Conservation (phyloP, 1,284 basidiomycete species). For the Termitomyces sp. region DNA sequence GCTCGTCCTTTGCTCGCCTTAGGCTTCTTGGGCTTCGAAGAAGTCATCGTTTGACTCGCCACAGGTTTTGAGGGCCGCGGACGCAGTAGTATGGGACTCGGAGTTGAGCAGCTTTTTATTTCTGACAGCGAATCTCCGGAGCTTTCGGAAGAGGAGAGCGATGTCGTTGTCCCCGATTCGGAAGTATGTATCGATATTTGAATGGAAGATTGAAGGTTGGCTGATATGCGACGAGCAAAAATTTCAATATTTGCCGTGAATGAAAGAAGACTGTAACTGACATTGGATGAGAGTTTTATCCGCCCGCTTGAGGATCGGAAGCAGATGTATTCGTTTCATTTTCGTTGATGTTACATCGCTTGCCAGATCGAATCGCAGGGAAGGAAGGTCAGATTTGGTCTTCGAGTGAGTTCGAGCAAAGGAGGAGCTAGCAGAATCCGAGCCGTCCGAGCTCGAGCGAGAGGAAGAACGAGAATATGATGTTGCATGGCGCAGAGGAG, state of each 20-base stretch:
- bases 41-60: slow-evolving; percentile 4
- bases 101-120: slow-evolving; percentile 13
- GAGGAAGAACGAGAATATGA: slow-evolving; percentile 10
- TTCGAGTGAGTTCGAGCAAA: background rate
- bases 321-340: slow-evolving; percentile 7
- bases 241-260: background rate
- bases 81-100: slow-evolving; percentile 7
- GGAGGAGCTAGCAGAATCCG: background rate
- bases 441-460: background rate
- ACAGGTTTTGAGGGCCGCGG: slow-evolving; percentile 15
- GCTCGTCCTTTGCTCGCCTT: slow-evolving; percentile 4
- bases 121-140: slow-evolving; percentile 4
- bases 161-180: slow-evolving; percentile 5
- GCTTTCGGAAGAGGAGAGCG: slow-evolving; percentile 8
- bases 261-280: slow-evolving; percentile 1
- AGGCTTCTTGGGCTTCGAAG: slow-evolving; percentile 8
- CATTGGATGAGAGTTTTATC: slow-evolving; percentile 3
- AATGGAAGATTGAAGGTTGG: slow-evolving; percentile 4
- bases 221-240: background rate
- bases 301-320: slow-evolving; percentile 9
- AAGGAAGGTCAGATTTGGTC: background rate
- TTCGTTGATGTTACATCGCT: slow-evolving; percentile 9
- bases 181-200: slow-evolving; percentile 8
- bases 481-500: slow-evolving; percentile 15
- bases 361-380: slow-evolving; percentile 7